Evolutionary conservation across 768 basidiomycete genomes (phyloP).

Genomic region (Podaxis sp.): DNA sequence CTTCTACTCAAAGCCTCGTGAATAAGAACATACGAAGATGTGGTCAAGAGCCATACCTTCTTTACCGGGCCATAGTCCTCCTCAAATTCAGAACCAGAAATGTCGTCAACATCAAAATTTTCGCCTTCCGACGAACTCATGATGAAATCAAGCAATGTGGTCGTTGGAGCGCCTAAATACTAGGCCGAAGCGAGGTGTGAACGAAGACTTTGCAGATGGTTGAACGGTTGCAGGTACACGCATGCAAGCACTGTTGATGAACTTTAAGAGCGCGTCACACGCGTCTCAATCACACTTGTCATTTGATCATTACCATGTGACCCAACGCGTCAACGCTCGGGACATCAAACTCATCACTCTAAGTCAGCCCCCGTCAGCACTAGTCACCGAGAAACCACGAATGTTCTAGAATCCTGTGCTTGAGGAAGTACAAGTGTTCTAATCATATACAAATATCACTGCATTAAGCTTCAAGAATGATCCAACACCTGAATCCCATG

Average conservation of each 20-base stretch:
- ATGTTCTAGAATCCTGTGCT: neutral
- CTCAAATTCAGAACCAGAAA: slow-evolving; percentile 59
- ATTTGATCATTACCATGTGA: slow-evolving; percentile 9
- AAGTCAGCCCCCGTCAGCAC: neutral
- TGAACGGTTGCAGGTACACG: neutral
- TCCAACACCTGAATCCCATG: neutral
- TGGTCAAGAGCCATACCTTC: slow-evolving; percentile 37
- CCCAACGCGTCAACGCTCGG: neutral
- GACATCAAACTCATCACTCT: neutral
- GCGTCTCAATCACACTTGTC: slow-evolving; percentile 5
- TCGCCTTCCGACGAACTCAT: slow-evolving; percentile 81
- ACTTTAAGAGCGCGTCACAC: neutral
- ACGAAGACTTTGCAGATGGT: neutral
- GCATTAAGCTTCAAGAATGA: neutral
- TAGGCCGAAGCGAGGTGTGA: neutral
- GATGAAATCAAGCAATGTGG: slow-evolving; percentile 9
- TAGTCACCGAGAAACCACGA: neutral
- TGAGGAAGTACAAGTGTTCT: neutral
- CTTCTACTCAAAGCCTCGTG: slow-evolving; percentile 28
- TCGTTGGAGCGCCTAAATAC: neutral
- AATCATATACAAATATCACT: neutral
- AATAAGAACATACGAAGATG: neutral
- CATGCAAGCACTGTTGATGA: neutral
- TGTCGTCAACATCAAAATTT: slow-evolving; percentile 58
- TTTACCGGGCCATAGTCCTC: slow-evolving; percentile 68